phyloP scores from a whole-genome alignment of 805 yeast species.

The Yarrowia keelungensis region DNA sequence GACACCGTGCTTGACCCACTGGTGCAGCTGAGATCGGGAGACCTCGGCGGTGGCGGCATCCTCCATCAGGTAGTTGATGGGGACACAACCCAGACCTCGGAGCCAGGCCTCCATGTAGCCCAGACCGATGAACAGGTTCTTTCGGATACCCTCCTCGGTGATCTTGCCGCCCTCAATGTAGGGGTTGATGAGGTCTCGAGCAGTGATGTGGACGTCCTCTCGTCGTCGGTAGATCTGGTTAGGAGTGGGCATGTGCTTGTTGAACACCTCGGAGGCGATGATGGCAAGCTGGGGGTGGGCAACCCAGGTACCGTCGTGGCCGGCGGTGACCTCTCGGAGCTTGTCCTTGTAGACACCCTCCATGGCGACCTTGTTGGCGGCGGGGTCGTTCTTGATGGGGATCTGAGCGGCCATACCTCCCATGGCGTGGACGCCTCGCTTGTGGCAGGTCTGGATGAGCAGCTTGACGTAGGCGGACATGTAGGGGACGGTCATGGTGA shows the following conservation, averaged over 20 bases:
- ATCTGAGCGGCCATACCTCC: slow-evolving; percentile 84
- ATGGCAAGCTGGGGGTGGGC: slow-evolving; percentile 77
- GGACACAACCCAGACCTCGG: slow-evolving; percentile 73
- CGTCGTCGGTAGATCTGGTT: slow-evolving; percentile 67
- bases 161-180: slow-evolving; percentile 63
- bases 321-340: slow-evolving; percentile 69
- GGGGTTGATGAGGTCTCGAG: slow-evolving; percentile 68
- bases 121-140: slow-evolving; percentile 67
- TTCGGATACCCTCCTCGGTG: slow-evolving; percentile 71
- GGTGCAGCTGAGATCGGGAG: slow-evolving; percentile 74
- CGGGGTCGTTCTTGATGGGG: slow-evolving; percentile 70
- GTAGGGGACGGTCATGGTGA: slow-evolving; percentile 72
- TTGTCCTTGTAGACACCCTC: slow-evolving; percentile 72
- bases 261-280: slow-evolving; percentile 70
- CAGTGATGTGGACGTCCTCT: slow-evolving; percentile 59
- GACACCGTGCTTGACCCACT: slow-evolving; percentile 73
- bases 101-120: slow-evolving; percentile 79
- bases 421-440: slow-evolving; percentile 76
- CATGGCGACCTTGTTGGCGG: slow-evolving; percentile 67
- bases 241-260: slow-evolving; percentile 77
- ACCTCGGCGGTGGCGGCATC: slow-evolving; percentile 83
- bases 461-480: slow-evolving; percentile 71
- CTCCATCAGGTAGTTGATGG: slow-evolving; percentile 77
- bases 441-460: slow-evolving; percentile 71
- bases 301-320: slow-evolving; percentile 81